Percentiles rank a stretch among this genome's conserved stretches.
phyloP scores from a whole-genome alignment of 2,329 filamentous ascomycete genomes.

The Herpotrichia juniperi region DNA sequence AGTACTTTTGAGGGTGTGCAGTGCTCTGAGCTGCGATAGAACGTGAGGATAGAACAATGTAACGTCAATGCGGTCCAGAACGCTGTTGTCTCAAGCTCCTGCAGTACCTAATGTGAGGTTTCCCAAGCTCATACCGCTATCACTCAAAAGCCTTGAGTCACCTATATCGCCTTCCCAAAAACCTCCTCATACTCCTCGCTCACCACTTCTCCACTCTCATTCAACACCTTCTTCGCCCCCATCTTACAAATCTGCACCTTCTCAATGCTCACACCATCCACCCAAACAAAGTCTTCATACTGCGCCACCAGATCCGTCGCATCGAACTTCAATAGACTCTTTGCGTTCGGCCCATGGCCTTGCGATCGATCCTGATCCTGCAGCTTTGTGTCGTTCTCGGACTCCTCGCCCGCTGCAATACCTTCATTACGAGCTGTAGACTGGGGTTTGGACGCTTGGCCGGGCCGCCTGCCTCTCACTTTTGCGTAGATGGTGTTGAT shows the following conservation, averaged over 20 bases:
- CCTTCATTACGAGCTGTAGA: neutral
- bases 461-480: conserved; percentile 22
- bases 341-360: conserved; percentile 40
- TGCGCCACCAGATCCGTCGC: conserved; percentile 52
- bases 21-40: too few relatives aligned
- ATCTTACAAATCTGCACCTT: conserved; percentile 82
- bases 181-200: conserved; percentile 61
- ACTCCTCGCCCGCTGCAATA: neutral
- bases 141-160: too few relatives aligned
- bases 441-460: neutral
- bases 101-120: too few relatives aligned
- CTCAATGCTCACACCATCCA: conserved; percentile 69
- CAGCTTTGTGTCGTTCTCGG: neutral
- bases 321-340: conserved; percentile 49
- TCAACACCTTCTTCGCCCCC: conserved; percentile 74
- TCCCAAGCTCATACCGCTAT: too few relatives aligned
- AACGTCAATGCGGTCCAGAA: too few relatives aligned
- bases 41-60: too few relatives aligned
- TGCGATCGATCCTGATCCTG: conserved; percentile 7
- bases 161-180: too few relatives aligned
- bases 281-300: conserved; percentile 74
- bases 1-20: too few relatives aligned
- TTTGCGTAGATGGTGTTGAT: conserved; percentile 81
- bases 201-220: conserved; percentile 55
- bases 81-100: too few relatives aligned